phyloP scores from a whole-genome alignment of 805 yeast species.

The Pichia occidentalis region DNA sequence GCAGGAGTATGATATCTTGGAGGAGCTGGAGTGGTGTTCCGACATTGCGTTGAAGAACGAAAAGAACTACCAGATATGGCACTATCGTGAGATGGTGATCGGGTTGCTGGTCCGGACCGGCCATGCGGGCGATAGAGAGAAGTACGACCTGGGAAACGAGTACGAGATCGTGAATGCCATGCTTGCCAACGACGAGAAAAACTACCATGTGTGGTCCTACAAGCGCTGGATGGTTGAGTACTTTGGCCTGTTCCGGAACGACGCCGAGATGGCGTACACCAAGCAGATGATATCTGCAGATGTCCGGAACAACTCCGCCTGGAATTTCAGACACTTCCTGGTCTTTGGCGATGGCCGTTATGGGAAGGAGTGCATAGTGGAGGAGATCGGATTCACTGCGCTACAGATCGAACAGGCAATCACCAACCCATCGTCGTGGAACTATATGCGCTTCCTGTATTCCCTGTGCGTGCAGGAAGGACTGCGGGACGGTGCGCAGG shows the following conservation, averaged over 20 bases:
- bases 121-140: constrained; percentile 10
- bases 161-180: constrained; percentile 57
- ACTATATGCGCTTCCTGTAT: constrained; percentile 42
- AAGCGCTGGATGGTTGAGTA: constrained; percentile 71
- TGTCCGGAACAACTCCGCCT: constrained; percentile 84
- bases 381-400: constrained; percentile 51
- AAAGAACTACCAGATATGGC: constrained; percentile 97
- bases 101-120: constrained; percentile 21
- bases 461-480: constrained; percentile 38
- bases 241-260: constrained; percentile 40
- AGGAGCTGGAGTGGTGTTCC: constrained; percentile 78
- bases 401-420: constrained; percentile 54
- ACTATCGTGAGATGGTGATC: constrained; percentile 69
- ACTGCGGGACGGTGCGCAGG: constrained; percentile 23
- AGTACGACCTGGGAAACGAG: constrained; percentile 44
- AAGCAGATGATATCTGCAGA: constrained; percentile 48
- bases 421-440: constrained; percentile 83
- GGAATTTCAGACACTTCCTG: constrained; percentile 79
- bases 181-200: constrained; percentile 75
- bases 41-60: constrained; percentile 66
- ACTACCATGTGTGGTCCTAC: constrained; percentile 96
- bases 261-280: constrained; percentile 47
- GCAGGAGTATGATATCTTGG: constrained; percentile 26
- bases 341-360: constrained; percentile 24
- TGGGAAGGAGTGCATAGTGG: constrained; percentile 21